Evolutionary conservation across 495 filamentous ascomycete species (phyloP), one percentile per base, ranked within the genome.

Genomic region (Aspergillus panamensis): DNA sequence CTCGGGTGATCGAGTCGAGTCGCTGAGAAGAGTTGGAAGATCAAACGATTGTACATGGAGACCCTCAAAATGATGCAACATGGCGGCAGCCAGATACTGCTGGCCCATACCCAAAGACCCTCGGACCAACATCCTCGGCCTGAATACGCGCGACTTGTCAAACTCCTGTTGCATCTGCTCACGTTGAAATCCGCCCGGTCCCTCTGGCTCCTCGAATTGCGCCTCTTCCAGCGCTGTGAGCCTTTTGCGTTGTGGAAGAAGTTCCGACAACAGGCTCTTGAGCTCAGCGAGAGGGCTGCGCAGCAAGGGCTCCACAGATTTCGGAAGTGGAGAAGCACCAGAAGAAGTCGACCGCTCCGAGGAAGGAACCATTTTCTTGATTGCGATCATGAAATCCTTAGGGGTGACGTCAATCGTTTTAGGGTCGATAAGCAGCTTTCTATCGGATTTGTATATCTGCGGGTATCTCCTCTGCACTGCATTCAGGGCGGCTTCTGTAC

Each of bases 401-500:
- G 95, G 88, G 21, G 86, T 84, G 53, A 97, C 84, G 25, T 84
- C 84, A 62, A 98, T 93, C 58, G 81, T 88, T 51, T 83, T 82
- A 0, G 91, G 88, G 64, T 97, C 86, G 54, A 97, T 92, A 29
- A 92, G 70, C 31, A 97, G 86, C 72, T 97, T 97, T 67, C 95
- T 82, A 63, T 89, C 83, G 0, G 93, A 94, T 51, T 84, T 81
- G 77, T 98, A 98, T 48, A 98, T 96, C 66, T 98, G 95, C 8
- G 94, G 94, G 67, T 94, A 98, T 17, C 88, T 89, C 55, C 94
- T 80, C 70, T 98, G 95, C 20, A 98, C 92, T 12, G 94, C 91
- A 71, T 97, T 98, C n/a, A 98, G 76, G 8, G 95, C 90, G n/a
- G 94, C 93, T 77, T 98, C 94, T 1, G 95, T 98, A 73, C 91